phyloP scores from a whole-genome alignment of 2,329 filamentous ascomycete genomes.

The Colletotrichum noveboracense region DNA sequence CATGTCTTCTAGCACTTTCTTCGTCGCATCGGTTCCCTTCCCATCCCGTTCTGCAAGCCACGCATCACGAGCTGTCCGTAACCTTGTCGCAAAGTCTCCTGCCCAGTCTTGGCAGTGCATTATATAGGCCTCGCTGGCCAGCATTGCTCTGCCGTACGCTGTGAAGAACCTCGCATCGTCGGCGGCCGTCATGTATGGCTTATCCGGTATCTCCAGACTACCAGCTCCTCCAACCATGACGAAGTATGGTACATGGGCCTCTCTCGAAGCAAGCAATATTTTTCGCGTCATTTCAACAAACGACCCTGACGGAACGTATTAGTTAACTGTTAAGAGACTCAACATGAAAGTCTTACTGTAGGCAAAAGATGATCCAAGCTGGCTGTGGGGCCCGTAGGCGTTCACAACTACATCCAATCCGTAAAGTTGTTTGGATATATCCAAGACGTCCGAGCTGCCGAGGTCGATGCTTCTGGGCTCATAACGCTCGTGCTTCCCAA shows the following conservation, averaged over 20 bases:
- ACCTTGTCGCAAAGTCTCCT: neutral
- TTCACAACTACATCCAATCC: neutral
- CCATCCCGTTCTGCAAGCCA: neutral
- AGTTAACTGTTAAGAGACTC: neutral
- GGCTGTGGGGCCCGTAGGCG: neutral
- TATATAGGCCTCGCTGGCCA: neutral
- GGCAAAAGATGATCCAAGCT: neutral
- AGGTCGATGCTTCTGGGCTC: neutral
- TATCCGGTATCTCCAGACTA: neutral
- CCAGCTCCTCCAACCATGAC: neutral
- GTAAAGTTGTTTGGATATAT: neutral
- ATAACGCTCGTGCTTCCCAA: neutral
- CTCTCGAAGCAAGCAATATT: neutral
- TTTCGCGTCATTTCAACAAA: neutral
- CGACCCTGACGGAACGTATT: neutral
- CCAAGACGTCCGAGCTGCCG: neutral
- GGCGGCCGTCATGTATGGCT: neutral
- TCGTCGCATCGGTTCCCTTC: neutral
- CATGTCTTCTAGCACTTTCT: neutral
- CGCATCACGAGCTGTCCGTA: neutral
- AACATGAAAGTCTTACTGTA: neutral
- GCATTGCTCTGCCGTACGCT: neutral
- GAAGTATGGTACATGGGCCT: neutral
- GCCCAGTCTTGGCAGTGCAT: neutral
- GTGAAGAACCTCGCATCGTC: neutral